A percentile compares a stretch with the other conserved stretches of the same genome.
Conservation (phyloP, 2,329 filamentous ascomycete genomes). For the Westerdykella ornata region DNA sequence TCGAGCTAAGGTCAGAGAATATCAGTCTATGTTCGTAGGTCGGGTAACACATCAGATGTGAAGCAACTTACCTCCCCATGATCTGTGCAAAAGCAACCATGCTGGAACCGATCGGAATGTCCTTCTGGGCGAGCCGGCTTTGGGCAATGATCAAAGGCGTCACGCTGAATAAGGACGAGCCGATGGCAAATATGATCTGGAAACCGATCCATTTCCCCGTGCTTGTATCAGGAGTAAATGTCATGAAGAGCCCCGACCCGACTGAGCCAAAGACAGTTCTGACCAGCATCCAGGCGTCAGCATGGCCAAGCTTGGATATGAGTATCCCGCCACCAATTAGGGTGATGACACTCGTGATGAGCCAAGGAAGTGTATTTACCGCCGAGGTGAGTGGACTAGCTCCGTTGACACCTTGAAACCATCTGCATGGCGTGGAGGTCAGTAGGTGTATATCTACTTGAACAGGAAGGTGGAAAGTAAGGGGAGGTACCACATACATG, state of each 20-base stretch:
- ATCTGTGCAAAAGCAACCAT: not conserved
- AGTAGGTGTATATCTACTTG: too few relatives aligned
- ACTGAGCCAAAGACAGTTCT: conserved; percentile 41
- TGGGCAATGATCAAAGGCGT: conserved; percentile 37
- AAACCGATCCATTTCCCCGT: conserved; percentile 24
- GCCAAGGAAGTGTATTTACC: conserved; percentile 44
- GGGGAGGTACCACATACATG: too few relatives aligned
- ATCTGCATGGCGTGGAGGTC: too few relatives aligned
- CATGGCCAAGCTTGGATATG: conserved; percentile 43
- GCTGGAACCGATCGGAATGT: conserved; percentile 36
- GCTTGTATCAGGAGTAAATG: conserved; percentile 9
- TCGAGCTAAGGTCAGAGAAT: not conserved
- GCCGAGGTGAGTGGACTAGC: conserved; percentile 42
- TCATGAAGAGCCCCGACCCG: conserved; percentile 23
- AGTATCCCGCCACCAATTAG: conserved; percentile 37
- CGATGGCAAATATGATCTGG: conserved; percentile 28
- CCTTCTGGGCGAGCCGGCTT: conserved; percentile 25
- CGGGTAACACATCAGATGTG: not conserved
- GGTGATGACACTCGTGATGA: conserved; percentile 41
- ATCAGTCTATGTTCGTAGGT: not conserved
- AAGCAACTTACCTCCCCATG: conserved; percentile 1
- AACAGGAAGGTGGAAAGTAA: too few relatives aligned
- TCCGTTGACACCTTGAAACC: conserved; percentile 48
- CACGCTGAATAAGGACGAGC: conserved; percentile 38
- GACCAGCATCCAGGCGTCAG: conserved; percentile 45